Evolutionary conservation across 225 moss, liverwort and hornwort species (phyloP).

Genomic region (Pseudoscleropodium purum): DNA sequence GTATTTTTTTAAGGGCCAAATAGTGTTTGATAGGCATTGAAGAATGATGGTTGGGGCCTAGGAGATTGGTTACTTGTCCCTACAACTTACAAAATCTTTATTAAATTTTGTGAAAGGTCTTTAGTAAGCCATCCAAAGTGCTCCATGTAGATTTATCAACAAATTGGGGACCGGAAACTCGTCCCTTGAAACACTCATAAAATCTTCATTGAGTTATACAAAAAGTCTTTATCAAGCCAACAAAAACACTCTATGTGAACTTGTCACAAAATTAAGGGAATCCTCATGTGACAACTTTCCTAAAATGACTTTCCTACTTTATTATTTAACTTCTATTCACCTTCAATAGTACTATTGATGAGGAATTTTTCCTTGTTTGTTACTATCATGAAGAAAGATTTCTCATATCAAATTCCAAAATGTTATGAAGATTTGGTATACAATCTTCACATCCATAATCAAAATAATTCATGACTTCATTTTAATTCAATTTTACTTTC

Average conservation of each 20-base stretch:
- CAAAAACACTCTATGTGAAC: rapidly evolving
- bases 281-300: rapidly evolving
- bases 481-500: not conserved
- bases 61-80: not conserved
- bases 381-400: too few species aligned
- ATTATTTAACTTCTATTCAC: too few species aligned
- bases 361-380: rapidly evolving
- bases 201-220: rapidly evolving
- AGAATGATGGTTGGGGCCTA: too few species aligned
- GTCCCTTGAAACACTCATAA: rapidly evolving
- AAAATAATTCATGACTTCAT: not conserved
- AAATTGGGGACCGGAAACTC: not conserved
- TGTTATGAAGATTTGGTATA: not conserved
- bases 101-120: rapidly evolving
- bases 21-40: not conserved
- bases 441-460: not conserved
- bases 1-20: not conserved
- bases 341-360: not conserved
- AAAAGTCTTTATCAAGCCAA: not conserved
- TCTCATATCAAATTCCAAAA: rapidly evolving
- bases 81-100: not conserved
- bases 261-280: not conserved
- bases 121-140: rapidly evolving
- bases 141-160: not conserved
- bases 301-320: rapidly evolving